These are phyloP conservation scores for Sonneratia alba DNA, from an alignment of 345 rosid species.

Conservation along the genomic window DNA sequence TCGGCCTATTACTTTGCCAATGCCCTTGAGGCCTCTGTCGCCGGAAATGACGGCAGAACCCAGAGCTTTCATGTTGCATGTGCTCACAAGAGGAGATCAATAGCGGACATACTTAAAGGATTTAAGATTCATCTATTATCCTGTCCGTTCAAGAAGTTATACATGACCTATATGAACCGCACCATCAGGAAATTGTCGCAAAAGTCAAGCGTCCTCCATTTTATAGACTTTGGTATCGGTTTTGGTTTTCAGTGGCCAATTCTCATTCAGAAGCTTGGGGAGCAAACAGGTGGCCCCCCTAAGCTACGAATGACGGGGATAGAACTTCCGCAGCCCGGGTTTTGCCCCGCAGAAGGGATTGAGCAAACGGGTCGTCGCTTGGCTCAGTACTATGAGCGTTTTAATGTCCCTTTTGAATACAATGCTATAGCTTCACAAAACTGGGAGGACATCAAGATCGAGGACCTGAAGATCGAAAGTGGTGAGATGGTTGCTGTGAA, in stretches of 20 bases:
- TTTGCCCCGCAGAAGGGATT: conserved; percentile 55
- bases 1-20: conserved; percentile 72
- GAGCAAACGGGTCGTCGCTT: conserved; percentile 65
- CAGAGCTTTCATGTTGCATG: conserved; percentile 17
- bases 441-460: conserved; percentile 61
- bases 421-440: conserved; percentile 40
- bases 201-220: conserved; percentile 52
- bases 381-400: conserved; percentile 53
- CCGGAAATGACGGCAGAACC: conserved; percentile 29
- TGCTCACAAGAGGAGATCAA: conserved; percentile 33
- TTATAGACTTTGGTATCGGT: conserved; percentile 69
- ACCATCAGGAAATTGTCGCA: conserved; percentile 40
- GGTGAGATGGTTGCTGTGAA: conserved; percentile 64
- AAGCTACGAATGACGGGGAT: conserved; percentile 76
- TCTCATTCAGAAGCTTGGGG: conserved; percentile 53
- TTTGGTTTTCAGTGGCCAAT: conserved; percentile 92
- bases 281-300: conserved; percentile 32
- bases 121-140: conserved; percentile 38
- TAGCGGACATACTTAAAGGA: conserved; percentile 54
- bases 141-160: conserved; percentile 54
- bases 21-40: conserved; percentile 69
- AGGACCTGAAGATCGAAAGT: conserved; percentile 48
- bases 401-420: conserved; percentile 68
- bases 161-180: conserved; percentile 38
- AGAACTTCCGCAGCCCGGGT: conserved; percentile 70